phyloP scores from a whole-genome alignment of 768 basidiomycete species.

The Naematelia encephala region DNA sequence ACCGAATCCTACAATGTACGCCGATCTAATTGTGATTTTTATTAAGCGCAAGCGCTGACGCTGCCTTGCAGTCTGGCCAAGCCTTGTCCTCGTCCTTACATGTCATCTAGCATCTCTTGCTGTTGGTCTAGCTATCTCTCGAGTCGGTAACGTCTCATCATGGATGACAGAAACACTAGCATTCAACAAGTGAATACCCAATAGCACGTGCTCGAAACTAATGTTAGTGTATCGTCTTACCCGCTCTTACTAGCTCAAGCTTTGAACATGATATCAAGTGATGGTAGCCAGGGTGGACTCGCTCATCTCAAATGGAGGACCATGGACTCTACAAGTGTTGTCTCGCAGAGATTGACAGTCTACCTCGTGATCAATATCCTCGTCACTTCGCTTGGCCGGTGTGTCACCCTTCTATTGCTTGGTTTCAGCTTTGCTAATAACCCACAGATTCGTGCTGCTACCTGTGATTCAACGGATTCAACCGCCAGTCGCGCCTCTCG shows the following conservation, averaged over 20 bases:
- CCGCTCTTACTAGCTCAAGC: slow-evolving; percentile 36
- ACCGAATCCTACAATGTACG: slow-evolving; percentile 27
- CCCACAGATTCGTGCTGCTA: background rate
- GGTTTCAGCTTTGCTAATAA: background rate
- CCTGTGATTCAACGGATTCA: background rate
- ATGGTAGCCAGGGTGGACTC: slow-evolving; percentile 13
- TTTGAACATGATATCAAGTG: slow-evolving; percentile 21
- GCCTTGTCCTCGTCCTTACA: slow-evolving; percentile 32
- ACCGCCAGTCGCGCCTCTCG: slow-evolving; percentile 1
- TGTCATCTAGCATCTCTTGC: slow-evolving; percentile 36
- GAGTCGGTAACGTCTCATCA: slow-evolving; percentile 21
- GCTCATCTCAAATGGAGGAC: slow-evolving; percentile 41
- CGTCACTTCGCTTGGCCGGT: slow-evolving; percentile 39
- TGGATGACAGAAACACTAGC: slow-evolving; percentile 39
- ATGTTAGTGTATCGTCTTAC: slow-evolving; percentile 36
- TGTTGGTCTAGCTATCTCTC: slow-evolving; percentile 18
- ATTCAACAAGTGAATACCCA: slow-evolving; percentile 39
- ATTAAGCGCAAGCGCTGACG: background rate
- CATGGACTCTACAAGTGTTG: slow-evolving; percentile 26
- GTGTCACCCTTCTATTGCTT: slow-evolving; percentile 9
- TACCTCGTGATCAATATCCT: slow-evolving; percentile 44
- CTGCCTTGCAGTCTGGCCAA: slow-evolving; percentile 40
- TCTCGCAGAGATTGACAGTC: slow-evolving; percentile 24
- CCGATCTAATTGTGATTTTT: background rate
- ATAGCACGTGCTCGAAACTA: background rate